Evolutionary conservation across 2,329 filamentous ascomycete genomes (phyloP), one percentile per base, ranked within the genome.

Genomic region (Hymenoscyphus infarciens): DNA sequence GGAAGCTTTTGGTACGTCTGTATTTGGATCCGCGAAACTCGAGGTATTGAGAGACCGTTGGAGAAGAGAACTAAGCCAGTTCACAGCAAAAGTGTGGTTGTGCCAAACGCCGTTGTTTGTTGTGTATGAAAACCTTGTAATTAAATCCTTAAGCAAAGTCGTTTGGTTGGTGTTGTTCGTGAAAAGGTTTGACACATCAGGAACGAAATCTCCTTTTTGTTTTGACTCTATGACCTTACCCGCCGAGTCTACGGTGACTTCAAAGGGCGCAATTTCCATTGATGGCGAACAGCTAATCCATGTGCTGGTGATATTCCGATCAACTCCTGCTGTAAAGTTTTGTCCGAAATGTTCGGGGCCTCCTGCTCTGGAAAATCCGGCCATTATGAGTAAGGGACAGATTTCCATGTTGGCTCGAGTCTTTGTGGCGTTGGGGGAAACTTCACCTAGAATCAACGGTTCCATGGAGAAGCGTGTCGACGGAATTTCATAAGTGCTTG

Each of bases 1-100:
- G 0, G 73, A 61, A 10, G 77, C 70, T 0, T 69, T 65, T 1
- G 80, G 80, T 0, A 73, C 42, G 0, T 73, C 66, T 1, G 61
- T n/a, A 0, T 57, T 59, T 0, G 80, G 76, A 59, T 74, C 76
- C 0, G 84, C 33, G 0, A 42, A n/a, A 1, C 80, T 19, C 0
- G 66, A 56, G 67, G 73, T 2, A 78, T 76, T 0, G 56, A 67
- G 0, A 59, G 27, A 0, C 73, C 49, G 0, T 69, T 68, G 0
- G 82, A 65, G n/a, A 85, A 74, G 39, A 35, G 83, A 79, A 56
- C 79, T 82, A 33, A 80, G 70, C 73, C 78, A 83, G 49, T 82
- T 79, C 0, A 67, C 68, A 0, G 80, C 71, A 1, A 76, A 69
- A 0, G 73, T 77, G 53, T 82, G 77, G 61, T 81, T 83, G 65